Evolutionary conservation across 257 asterid species (phyloP), one percentile per base, ranked within the genome.

Genomic region (Scutellaria barbata): DNA sequence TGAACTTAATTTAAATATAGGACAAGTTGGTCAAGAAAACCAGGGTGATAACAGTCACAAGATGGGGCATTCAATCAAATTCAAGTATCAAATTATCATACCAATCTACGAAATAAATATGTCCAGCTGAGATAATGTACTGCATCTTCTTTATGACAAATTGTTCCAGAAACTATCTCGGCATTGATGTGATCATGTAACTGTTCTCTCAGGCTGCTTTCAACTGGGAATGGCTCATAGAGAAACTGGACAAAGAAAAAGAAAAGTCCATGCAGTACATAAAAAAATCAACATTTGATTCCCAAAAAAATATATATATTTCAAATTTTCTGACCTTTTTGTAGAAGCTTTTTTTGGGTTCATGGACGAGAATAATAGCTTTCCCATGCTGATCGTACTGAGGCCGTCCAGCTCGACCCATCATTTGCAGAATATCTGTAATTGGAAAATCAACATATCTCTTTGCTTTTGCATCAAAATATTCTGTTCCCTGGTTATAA

Each of bases 381-480:
- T 94, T 94, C 37, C 99, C 99, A 40, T 91, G 97, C 83, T 94
- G 99, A 78, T 94, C 99, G 66, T 69, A 94, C 78, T 94, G 99
- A 76, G 99, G 99, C 64, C 99, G 89, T 40, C 99, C 99, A 62
- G 99, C 99, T 84, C 99, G 86, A 66, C 99, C 99, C 99, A 94
- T 94, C 99, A 94, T 94, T 83, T 94, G 99, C 68, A 94, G 72
- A 66, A 94, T 91, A 85, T 94, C 99, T 8, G 99, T 94, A 64
- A 94, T 91, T 35, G 99, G 99, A 77, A 91, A 91, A 85, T 94
- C 99, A 62, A 94, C 92, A 70, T 94, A 94, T 80, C 99, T 82
- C 84, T 94, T 91, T 60, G 98, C 58, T 77, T 91, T 94, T 72
- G 86, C 99, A 82, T 94, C 99, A 82, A 84, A 94, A 76, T 68